Evolutionary conservation across 2,329 filamentous ascomycete genomes (phyloP).

Genomic region (Pseudogymnoascus sp.): DNA sequence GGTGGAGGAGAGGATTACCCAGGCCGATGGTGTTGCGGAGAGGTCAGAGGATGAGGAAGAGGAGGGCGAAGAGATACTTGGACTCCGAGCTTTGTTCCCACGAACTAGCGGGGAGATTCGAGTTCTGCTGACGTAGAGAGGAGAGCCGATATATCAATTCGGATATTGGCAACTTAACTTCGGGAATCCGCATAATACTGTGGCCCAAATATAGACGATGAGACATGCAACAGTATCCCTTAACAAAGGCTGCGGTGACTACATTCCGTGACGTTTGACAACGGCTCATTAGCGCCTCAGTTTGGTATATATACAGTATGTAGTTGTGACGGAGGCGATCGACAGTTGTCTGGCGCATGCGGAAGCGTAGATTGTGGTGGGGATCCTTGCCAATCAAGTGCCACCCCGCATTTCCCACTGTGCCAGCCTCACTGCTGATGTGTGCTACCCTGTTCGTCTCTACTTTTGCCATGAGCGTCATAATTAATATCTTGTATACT

Average conservation of each 20-base stretch:
- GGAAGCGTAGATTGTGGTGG: conserved; percentile 4
- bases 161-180: not conserved
- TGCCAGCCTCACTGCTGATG: not conserved
- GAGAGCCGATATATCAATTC: not conserved
- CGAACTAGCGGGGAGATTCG: conserved; percentile 30
- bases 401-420: not conserved
- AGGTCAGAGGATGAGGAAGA: conserved; percentile 20
- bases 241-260: not conserved
- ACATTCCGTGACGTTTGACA: not conserved
- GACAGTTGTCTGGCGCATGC: conserved; percentile 5
- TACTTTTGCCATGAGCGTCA: conserved; percentile 1
- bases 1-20: conserved; percentile 55
- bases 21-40: conserved; percentile 45
- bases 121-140: conserved; percentile 27
- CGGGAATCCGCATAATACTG: not conserved
- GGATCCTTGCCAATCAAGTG: conserved; percentile 3
- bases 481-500: not conserved
- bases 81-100: conserved; percentile 27
- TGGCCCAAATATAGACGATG: not conserved
- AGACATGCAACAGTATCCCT: not conserved
- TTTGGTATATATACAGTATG: not conserved
- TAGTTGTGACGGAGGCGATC: conserved; percentile 4
- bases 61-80: conserved; percentile 20
- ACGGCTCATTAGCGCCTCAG: not conserved
- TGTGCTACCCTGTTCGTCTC: conserved; percentile 3